phyloP scores from a whole-genome alignment of 139 green algal genomes.

The Chlamydomonas sp. region DNA sequence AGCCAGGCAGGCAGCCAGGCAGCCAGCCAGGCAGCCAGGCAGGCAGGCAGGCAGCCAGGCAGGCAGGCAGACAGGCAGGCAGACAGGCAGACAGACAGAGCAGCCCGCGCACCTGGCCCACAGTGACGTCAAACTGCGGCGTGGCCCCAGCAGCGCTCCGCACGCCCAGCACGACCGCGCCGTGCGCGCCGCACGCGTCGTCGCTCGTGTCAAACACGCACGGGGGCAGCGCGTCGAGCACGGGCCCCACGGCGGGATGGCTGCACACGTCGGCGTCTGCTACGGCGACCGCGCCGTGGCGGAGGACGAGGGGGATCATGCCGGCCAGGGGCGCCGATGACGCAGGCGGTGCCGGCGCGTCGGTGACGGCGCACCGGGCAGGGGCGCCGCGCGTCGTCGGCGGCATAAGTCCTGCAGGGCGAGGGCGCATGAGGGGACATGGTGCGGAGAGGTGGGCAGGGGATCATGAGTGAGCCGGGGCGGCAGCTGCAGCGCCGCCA shows the following conservation, averaged over 20 bases:
- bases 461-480: too few species aligned
- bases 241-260: not conserved
- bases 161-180: slow-evolving; percentile 41
- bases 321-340: too few species aligned
- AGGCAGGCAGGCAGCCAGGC: not conserved
- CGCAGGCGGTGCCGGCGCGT: too few species aligned
- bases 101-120: slow-evolving; percentile 20
- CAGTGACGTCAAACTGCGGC: slow-evolving; percentile 3
- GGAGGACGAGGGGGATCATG: not conserved
- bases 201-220: not conserved
- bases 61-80: not conserved
- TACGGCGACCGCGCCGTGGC: not conserved
- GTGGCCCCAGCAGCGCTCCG: not conserved
- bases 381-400: too few species aligned
- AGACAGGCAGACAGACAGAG: not conserved
- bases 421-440: too few species aligned
- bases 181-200: not conserved
- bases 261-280: too few species aligned
- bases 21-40: not conserved
- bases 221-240: slow-evolving; percentile 1
- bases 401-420: too few species aligned
- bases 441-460: too few species aligned
- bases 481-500: too few species aligned
- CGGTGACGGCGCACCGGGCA: too few species aligned
- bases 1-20: too few species aligned